Percentiles rank a stretch among this genome's conserved stretches.
Conservation (phyloP, 2,329 filamentous ascomycete genomes). For the Cucurbitaria berberidis region DNA sequence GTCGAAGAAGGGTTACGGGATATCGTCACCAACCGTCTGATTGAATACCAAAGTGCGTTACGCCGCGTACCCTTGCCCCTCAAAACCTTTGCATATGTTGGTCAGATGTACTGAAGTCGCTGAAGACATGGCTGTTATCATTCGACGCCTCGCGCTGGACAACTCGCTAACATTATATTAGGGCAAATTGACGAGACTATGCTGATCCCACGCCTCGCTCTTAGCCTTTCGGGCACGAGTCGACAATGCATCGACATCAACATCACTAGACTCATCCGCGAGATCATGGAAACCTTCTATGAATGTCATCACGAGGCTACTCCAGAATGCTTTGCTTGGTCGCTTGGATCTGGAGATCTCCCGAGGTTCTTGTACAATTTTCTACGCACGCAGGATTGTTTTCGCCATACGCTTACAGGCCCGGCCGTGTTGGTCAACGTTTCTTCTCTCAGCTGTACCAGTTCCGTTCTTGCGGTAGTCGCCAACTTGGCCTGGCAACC, state of each 20-base stretch:
- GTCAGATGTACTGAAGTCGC: no score
- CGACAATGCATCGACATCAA: slow-evolving; percentile 26
- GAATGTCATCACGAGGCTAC: slow-evolving; percentile 7
- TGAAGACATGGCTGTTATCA: neutral
- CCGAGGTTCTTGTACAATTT: slow-evolving; percentile 39
- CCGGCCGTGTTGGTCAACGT: slow-evolving; percentile 25
- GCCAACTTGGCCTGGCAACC: slow-evolving; percentile 30
- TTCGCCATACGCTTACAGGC: slow-evolving; percentile 20
- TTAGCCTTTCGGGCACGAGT: slow-evolving; percentile 8
- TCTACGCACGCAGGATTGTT: slow-evolving; percentile 43
- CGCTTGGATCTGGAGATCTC: slow-evolving; percentile 30
- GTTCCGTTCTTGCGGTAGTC: slow-evolving; percentile 15
- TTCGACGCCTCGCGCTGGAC: neutral
- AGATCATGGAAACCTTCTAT: slow-evolving; percentile 37
- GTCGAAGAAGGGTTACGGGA: slow-evolving; percentile 24
- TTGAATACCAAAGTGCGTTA: neutral
- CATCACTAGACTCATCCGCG: slow-evolving; percentile 25
- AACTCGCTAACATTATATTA: slow-evolving; percentile 3
- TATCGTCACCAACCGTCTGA: slow-evolving; percentile 12
- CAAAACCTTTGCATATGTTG: no score
- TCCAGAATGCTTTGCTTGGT: slow-evolving; percentile 25
- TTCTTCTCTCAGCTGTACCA: slow-evolving; percentile 4
- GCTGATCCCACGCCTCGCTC: slow-evolving; percentile 18
- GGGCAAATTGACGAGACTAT: slow-evolving; percentile 10
- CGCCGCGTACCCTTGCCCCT: neutral